These are phyloP conservation scores for Moelleriella libera DNA, from an alignment of 2,329 filamentous ascomycete species.

Conservation along the genomic window DNA sequence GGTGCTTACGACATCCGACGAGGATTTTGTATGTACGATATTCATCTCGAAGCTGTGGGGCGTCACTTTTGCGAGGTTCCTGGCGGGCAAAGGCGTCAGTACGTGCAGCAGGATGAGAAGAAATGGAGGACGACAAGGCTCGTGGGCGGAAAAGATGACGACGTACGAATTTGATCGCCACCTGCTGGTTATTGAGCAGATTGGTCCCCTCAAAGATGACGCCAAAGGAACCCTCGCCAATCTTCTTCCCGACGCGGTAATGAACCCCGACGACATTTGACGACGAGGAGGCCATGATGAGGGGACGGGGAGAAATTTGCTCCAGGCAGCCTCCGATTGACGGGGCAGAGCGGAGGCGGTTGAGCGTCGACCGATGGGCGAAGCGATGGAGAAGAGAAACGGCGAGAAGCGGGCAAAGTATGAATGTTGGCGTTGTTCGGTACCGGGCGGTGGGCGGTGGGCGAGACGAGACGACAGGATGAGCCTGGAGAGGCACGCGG, in stretches of 20 bases:
- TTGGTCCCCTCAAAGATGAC: slow-evolving; percentile 99
- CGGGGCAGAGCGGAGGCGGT: neutral
- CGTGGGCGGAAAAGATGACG: neutral
- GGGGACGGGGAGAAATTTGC: slow-evolving; percentile 1
- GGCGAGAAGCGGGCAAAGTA: neutral
- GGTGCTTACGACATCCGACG: slow-evolving; percentile 83
- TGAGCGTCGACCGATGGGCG: neutral
- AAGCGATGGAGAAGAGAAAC: neutral
- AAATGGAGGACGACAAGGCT: neutral
- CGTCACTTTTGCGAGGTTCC: slow-evolving; percentile 98
- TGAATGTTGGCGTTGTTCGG: neutral
- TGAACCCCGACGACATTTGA: slow-evolving; percentile 98
- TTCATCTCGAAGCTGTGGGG: slow-evolving; percentile 92
- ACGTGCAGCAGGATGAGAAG: slow-evolving; percentile 2
- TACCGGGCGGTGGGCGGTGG: neutral
- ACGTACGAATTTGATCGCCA: slow-evolving; percentile 97
- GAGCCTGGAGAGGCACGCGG: neutral
- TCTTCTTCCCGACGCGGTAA: slow-evolving; percentile 98
- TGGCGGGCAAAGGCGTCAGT: slow-evolving; percentile 18
- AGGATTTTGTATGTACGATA: slow-evolving; percentile 99
- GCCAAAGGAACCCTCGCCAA: slow-evolving; percentile 95
- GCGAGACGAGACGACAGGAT: neutral
- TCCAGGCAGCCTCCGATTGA: neutral
- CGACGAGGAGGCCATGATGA: slow-evolving; percentile 68
- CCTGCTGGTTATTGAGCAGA: slow-evolving; percentile 95